phyloP scores from a whole-genome alignment of 768 basidiomycete genomes.

The Boletus speciosus region DNA sequence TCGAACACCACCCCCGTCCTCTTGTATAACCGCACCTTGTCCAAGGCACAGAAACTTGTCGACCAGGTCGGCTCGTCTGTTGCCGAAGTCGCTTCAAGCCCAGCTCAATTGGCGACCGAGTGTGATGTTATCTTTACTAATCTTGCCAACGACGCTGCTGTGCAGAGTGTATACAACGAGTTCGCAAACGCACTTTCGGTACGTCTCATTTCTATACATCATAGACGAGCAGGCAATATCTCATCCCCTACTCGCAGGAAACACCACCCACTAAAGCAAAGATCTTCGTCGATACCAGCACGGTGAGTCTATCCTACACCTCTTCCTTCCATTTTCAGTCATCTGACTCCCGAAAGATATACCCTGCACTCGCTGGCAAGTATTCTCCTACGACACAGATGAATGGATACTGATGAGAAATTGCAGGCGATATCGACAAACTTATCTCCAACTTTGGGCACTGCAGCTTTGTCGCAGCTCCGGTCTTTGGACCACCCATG shows the following conservation, averaged over 20 bases:
- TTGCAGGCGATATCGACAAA: slow-evolving; percentile 62
- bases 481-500: slow-evolving; percentile 72
- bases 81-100: slow-evolving; percentile 52
- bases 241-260: slow-evolving; percentile 27
- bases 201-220: background rate
- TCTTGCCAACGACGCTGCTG: slow-evolving; percentile 68
- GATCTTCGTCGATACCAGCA: slow-evolving; percentile 85
- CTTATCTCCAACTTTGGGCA: slow-evolving; percentile 57
- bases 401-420: background rate
- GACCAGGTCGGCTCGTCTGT: slow-evolving; percentile 53
- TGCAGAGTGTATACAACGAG: slow-evolving; percentile 57
- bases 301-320: slow-evolving; percentile 44
- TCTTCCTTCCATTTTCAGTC: background rate
- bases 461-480: slow-evolving; percentile 66
- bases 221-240: background rate
- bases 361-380: slow-evolving; percentile 50
- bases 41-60: slow-evolving; percentile 56
- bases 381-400: background rate
- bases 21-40: slow-evolving; percentile 71
- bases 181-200: slow-evolving; percentile 61
- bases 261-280: slow-evolving; percentile 48
- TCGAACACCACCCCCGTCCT: slow-evolving; percentile 49
- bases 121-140: slow-evolving; percentile 78
- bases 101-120: slow-evolving; percentile 56
- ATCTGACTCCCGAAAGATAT: slow-evolving; percentile 40